Conservation (phyloP, 1,284 basidiomycete species). For the Tilletia horrida region DNA sequence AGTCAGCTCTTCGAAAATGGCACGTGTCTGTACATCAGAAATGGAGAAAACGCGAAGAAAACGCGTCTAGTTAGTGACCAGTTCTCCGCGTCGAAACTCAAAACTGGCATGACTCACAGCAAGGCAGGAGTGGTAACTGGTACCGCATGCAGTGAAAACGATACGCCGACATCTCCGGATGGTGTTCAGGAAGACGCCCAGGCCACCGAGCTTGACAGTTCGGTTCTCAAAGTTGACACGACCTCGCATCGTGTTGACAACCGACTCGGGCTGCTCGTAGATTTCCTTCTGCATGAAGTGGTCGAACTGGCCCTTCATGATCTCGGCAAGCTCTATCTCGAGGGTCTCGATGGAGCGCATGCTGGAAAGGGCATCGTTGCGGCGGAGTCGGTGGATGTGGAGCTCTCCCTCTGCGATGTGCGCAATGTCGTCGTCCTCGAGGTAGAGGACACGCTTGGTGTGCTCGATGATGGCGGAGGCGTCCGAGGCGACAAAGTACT, state of each 20-base stretch:
- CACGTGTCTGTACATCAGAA: slow-evolving; percentile 65
- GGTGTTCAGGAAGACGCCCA: slow-evolving; percentile 90
- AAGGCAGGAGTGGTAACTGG: slow-evolving; percentile 93
- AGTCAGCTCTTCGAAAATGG: slow-evolving; percentile 94
- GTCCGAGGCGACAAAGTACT: slow-evolving; percentile 98
- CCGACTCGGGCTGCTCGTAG: slow-evolving; percentile 98
- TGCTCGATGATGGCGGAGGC: slow-evolving; percentile 95
- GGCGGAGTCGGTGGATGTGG: slow-evolving; percentile 95
- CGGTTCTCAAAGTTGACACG: slow-evolving; percentile 97
- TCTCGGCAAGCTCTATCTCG: slow-evolving; percentile 97
- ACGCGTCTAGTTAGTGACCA: no score
- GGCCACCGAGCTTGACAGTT: slow-evolving; percentile 87
- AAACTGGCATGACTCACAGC: slow-evolving; percentile 61
- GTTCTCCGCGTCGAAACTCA: no score
- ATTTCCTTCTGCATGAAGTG: slow-evolving; percentile 99
- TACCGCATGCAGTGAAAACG: slow-evolving; percentile 96
- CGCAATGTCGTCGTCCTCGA: slow-evolving; percentile 98
- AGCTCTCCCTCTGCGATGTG: slow-evolving; percentile 96
- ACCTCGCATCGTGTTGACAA: slow-evolving; percentile 99
- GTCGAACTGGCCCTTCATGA: slow-evolving; percentile 99
- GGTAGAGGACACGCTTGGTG: slow-evolving; percentile 97
- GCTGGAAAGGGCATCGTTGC: slow-evolving; percentile 71
- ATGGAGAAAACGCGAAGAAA: background rate
- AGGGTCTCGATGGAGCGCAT: slow-evolving; percentile 97
- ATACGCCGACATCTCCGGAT: slow-evolving; percentile 92